These are phyloP conservation scores for Ramularia endophylla DNA, from an alignment of 2,329 filamentous ascomycete genomes.

Conservation along the genomic window DNA sequence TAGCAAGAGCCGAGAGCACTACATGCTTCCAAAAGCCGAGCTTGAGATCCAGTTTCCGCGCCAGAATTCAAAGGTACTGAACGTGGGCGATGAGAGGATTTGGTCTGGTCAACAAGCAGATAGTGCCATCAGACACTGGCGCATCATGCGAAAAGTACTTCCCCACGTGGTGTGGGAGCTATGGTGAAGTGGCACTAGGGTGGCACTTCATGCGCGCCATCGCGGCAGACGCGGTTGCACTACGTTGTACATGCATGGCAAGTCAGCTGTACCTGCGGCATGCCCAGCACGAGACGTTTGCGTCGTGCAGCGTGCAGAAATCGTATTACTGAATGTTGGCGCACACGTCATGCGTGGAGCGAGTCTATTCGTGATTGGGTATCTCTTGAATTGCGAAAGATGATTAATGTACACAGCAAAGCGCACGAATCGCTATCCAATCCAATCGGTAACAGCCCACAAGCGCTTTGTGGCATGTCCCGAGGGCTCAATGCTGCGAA, in stretches of 20 bases:
- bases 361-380: too few species aligned
- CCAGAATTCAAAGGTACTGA: slow-evolving; percentile 47
- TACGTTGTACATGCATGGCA: slow-evolving; percentile 1
- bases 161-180: slow-evolving; percentile 76
- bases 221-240: too few species aligned
- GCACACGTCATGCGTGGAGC: too few species aligned
- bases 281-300: neutral
- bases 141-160: slow-evolving; percentile 79
- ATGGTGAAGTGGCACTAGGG: slow-evolving; percentile 52
- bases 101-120: slow-evolving; percentile 66
- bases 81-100: slow-evolving; percentile 57
- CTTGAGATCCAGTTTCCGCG: slow-evolving; percentile 44
- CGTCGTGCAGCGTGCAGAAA: too few species aligned
- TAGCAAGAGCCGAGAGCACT: slow-evolving; percentile 63
- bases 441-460: too few species aligned
- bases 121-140: slow-evolving; percentile 82
- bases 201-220: slow-evolving; percentile 1
- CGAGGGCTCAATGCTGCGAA: too few species aligned
- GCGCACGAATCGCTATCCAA: too few species aligned
- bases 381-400: too few species aligned
- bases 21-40: slow-evolving; percentile 67
- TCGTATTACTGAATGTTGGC: too few species aligned
- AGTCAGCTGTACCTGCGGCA: slow-evolving; percentile 1
- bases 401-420: too few species aligned
- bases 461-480: too few species aligned